Evolutionary conservation across 208 protist species (phyloP).

Genomic region (Acanthamoeba quina): DNA sequence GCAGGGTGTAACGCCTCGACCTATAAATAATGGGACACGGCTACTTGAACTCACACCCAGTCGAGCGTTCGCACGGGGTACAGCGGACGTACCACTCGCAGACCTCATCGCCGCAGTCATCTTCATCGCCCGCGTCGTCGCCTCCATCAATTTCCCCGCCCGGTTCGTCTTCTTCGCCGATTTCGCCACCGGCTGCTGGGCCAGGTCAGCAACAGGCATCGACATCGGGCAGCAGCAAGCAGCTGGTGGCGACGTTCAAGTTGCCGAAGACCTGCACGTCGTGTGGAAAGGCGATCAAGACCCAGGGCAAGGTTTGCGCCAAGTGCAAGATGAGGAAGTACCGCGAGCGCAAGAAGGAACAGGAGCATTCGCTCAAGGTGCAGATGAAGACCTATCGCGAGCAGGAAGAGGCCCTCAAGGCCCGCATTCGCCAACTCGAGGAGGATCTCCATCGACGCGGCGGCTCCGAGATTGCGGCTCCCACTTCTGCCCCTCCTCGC

Average conservation of each 20-base stretch:
- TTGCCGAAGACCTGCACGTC: slow-evolving; percentile 53
- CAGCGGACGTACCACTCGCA: not conserved
- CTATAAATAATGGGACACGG: not conserved
- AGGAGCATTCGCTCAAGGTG: slow-evolving; percentile 34
- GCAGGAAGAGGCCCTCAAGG: slow-evolving; percentile 32
- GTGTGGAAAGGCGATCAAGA: slow-evolving; percentile 41
- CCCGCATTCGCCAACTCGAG: slow-evolving; percentile 21
- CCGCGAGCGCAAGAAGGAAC: slow-evolving; percentile 64
- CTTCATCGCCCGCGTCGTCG: not conserved
- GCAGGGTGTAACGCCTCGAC: not conserved
- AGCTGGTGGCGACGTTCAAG: slow-evolving; percentile 33
- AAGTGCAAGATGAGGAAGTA: slow-evolving; percentile 70
- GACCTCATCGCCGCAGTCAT: not conserved
- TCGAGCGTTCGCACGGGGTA: not conserved
- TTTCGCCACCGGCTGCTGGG: not conserved
- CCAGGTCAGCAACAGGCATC: no score
- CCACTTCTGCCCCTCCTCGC: not conserved
- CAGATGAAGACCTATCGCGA: slow-evolving; percentile 38
- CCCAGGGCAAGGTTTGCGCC: slow-evolving; percentile 59
- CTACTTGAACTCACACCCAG: not conserved
- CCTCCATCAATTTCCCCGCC: not conserved
- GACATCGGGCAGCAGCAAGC: no score
- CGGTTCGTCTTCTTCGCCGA: not conserved
- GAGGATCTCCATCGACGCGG: not conserved
- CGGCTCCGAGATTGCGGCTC: not conserved